phyloP scores from a whole-genome alignment of 306 rosid genomes.

The Clitoria ternatea region DNA sequence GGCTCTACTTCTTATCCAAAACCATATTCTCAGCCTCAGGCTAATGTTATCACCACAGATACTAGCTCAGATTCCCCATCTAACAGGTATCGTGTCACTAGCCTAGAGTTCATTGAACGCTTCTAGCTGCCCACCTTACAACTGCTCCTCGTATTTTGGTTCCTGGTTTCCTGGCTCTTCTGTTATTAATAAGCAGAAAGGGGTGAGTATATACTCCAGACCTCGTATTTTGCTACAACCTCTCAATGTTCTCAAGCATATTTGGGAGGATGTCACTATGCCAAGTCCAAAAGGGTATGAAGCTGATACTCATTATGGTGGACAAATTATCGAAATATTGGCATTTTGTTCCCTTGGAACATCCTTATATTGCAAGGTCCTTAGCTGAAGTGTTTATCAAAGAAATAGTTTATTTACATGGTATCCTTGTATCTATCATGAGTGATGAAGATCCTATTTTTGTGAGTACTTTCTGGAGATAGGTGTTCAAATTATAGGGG shows the following conservation, averaged over 20 bases:
- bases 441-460: background rate
- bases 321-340: background rate
- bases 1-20: too few relatives aligned
- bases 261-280: background rate
- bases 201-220: too few relatives aligned
- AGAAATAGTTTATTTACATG: background rate
- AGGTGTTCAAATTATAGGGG: too few relatives aligned
- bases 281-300: background rate
- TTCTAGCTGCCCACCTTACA: too few relatives aligned
- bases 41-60: too few relatives aligned
- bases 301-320: background rate
- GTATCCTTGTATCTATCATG: background rate
- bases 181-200: too few relatives aligned
- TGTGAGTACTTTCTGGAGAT: background rate
- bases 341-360: background rate
- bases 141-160: too few relatives aligned
- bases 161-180: too few relatives aligned
- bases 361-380: background rate
- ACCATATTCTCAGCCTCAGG: too few relatives aligned
- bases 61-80: too few relatives aligned
- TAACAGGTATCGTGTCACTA: too few relatives aligned
- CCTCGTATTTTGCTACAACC: background rate
- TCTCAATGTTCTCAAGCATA: background rate
- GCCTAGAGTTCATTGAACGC: too few relatives aligned
- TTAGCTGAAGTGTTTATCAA: background rate